Percentiles rank a stretch among this genome's conserved stretches.
Conservation (phyloP, 306 rosid genomes). For the Vigna mungo region DNA sequence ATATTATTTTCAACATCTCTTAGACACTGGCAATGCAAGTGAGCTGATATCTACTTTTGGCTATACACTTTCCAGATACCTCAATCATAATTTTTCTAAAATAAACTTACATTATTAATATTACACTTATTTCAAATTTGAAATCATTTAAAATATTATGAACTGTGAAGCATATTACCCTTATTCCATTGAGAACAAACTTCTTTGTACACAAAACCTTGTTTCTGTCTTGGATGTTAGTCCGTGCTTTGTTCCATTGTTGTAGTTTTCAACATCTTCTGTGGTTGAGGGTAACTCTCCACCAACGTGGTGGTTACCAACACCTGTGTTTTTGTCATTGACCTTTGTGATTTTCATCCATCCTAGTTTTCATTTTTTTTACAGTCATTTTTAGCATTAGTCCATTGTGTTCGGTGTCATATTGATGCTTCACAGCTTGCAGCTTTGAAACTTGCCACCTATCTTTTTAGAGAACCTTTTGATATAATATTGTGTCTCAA, state of each 20-base stretch:
- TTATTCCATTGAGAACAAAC: too few relatives aligned
- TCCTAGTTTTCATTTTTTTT: neutral
- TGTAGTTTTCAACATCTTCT: neutral
- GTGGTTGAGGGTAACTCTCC: neutral
- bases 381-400: neutral
- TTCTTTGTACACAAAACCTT: too few relatives aligned
- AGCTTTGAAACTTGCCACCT: neutral
- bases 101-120: neutral
- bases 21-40: neutral
- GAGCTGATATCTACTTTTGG: neutral
- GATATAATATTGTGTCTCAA: slow-evolving; percentile 13
- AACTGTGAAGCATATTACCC: too few relatives aligned
- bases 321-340: neutral
- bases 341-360: neutral
- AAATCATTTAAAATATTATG: too few relatives aligned
- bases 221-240: too few relatives aligned
- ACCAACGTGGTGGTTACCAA: neutral
- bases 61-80: neutral
- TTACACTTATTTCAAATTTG: neutral
- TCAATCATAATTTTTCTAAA: neutral
- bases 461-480: neutral
- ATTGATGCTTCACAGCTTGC: neutral
- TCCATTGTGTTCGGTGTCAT: too few relatives aligned
- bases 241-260: neutral
- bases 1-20: neutral